Base-by-base conservation (phyloP, 1,284 basidiomycete species). In the Ustilago loliicola region DNA sequence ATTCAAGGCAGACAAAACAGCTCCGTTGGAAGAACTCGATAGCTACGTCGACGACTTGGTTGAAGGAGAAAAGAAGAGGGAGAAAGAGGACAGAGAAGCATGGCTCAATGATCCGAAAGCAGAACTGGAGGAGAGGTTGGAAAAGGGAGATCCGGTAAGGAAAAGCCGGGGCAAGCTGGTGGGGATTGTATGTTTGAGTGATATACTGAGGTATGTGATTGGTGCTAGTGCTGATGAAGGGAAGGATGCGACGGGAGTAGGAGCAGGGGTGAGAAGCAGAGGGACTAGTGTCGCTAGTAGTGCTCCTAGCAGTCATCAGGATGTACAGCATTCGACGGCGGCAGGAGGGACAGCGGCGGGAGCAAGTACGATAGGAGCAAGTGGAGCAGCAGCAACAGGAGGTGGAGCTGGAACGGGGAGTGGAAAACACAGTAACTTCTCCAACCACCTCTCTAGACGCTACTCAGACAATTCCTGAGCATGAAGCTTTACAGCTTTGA, bases 151-250 rank as follows among this genome's bases (percentile, higher is more conserved):
- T 65, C 76, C 79, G 15, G 66, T 79, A 3, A 38, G 80, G 3
- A 71, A 50, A 17, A 58, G 51, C 8, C 52, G 78, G 1, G 82
- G 82, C 9, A 72, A 52, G 23, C 55, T 86, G 11, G 82, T 84
- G 6, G 85, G 85, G 2, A 83, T 86, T n/a, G 58, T 86, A 2
- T 83, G 84, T 53, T 57, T 86, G 34, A 70, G 65, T 19, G 85
- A 86, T 63, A 73, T 86, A 2, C 59, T 86, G 27, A 58, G 78
- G 32, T 83, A 86, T 57, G 81, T 86, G 19, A 83, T 85, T 27
- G 85, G 85, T 15, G 61, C 61, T 30, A 57, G 63, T 13, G 32
- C 15, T 15, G 32, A 54, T 15, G 56, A 52, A 15, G 53, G 17
- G 1, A 42, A 42, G 4, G 50, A 23, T n/a, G 50, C 7, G n/a